Conservation (phyloP, 2,329 filamentous ascomycete species). For the Cladosporium velox region DNA sequence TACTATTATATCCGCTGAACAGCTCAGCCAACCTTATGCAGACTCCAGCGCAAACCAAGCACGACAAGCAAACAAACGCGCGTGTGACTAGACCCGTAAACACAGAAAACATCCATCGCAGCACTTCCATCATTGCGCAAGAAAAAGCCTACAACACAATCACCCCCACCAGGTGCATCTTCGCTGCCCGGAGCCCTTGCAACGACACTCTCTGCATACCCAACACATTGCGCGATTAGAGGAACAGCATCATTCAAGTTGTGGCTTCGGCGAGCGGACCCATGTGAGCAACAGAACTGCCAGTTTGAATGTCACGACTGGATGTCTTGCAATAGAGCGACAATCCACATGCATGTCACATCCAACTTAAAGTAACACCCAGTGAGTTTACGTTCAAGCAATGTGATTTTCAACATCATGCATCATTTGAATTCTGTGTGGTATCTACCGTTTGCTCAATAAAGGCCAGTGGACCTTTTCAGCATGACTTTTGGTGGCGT, state of each 20-base stretch:
- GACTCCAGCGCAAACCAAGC: too few relatives aligned
- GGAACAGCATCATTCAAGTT: not conserved
- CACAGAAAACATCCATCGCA: too few relatives aligned
- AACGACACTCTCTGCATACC: not conserved
- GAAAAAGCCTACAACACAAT: not conserved
- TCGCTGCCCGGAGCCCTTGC: not conserved
- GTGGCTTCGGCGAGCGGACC: not conserved
- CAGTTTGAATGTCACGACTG: not conserved
- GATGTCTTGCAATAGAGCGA: not conserved
- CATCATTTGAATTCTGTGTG: slow-evolving; percentile 8
- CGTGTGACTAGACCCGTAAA: too few relatives aligned
- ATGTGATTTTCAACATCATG: not conserved
- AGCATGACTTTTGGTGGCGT: slow-evolving; percentile 18
- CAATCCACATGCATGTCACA: not conserved
- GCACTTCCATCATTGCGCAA: too few relatives aligned
- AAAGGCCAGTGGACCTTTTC: not conserved
- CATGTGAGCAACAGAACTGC: not conserved
- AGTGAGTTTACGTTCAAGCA: not conserved
- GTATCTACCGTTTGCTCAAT: slow-evolving; percentile 16
- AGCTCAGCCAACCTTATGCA: too few relatives aligned
- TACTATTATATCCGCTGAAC: too few relatives aligned
- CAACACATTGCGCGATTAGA: not conserved
- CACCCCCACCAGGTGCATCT: not conserved
- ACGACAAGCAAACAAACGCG: too few relatives aligned
- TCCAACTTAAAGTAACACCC: too few relatives aligned